A percentile compares a stretch with the other conserved stretches of the same genome.
These are phyloP conservation scores for Mycosphaerelloides madeirae DNA, from an alignment of 2,329 filamentous ascomycete species.

Conservation along the genomic window DNA sequence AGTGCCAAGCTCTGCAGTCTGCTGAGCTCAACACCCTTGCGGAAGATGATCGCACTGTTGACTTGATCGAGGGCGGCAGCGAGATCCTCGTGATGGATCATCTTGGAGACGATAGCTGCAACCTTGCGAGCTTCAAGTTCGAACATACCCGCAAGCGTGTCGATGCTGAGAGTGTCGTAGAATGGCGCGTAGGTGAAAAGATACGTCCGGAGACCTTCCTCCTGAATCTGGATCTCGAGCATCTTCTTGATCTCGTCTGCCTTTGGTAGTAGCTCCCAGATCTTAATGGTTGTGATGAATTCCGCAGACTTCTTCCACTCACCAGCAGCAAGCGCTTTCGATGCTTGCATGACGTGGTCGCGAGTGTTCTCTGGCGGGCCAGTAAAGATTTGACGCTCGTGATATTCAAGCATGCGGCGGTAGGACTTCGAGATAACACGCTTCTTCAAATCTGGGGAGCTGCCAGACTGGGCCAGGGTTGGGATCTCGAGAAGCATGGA, in stretches of 20 bases:
- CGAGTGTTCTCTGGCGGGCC: conserved; percentile 97
- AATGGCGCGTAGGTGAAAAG: conserved; percentile 99
- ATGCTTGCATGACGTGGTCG: conserved; percentile 98
- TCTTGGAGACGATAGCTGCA: conserved; percentile 91
- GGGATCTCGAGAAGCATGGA: conserved; percentile 99
- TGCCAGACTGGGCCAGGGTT: conserved; percentile 91
- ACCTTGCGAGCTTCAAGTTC: conserved; percentile 89
- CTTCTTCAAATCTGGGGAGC: conserved; percentile 94
- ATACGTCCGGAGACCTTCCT: conserved; percentile 95
- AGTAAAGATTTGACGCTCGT: conserved; percentile 98
- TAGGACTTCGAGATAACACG: conserved; percentile 99
- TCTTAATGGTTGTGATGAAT: conserved; percentile 97
- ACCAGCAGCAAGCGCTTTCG: conserved; percentile 90
- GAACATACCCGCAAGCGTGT: conserved; percentile 87
- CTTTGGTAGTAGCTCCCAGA: conserved; percentile 96
- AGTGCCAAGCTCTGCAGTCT: conserved; percentile 92
- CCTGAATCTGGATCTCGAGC: conserved; percentile 97
- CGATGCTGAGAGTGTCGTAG: conserved; percentile 91
- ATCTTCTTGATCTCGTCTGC: conserved; percentile 91
- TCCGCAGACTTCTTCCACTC: conserved; percentile 97
- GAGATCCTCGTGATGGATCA: conserved; percentile 99
- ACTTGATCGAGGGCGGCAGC: conserved; percentile 96
- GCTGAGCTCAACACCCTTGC: conserved; percentile 97
- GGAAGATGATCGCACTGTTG: conserved; percentile 95
- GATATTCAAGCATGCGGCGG: conserved; percentile 97